Percentiles rank a stretch among this genome's conserved stretches.
Evolutionary conservation across 2,329 filamentous ascomycete genomes (phyloP).

Genomic region (Chrysosporium keratinophilum): DNA sequence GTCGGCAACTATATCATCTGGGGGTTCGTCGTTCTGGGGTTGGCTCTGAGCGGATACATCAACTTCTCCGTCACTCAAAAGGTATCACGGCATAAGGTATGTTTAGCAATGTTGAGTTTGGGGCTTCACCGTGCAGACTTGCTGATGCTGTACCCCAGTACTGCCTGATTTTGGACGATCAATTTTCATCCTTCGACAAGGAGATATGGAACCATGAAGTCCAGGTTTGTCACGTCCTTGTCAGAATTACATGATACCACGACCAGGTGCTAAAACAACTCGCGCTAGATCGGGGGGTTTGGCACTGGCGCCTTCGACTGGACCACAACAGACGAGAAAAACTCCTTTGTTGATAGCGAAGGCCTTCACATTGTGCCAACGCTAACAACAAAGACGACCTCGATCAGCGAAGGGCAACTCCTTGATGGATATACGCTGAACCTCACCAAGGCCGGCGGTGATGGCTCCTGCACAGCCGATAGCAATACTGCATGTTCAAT

Average conservation of each 20-base stretch:
- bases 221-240: slow-evolving; percentile 32
- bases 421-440: slow-evolving; percentile 30
- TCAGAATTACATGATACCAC: neutral
- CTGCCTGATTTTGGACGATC: slow-evolving; percentile 43
- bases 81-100: slow-evolving; percentile 16
- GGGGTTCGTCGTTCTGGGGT: slow-evolving; percentile 20
- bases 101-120: slow-evolving; percentile 1
- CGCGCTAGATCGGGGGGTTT: slow-evolving; percentile 31
- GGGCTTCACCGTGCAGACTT: neutral
- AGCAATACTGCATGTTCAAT: slow-evolving; percentile 30
- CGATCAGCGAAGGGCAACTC: slow-evolving; percentile 22
- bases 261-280: neutral
- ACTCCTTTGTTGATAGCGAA: slow-evolving; percentile 40
- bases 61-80: slow-evolving; percentile 23
- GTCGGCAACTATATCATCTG: slow-evolving; percentile 17
- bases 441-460: slow-evolving; percentile 27
- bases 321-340: slow-evolving; percentile 42
- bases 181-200: slow-evolving; percentile 39
- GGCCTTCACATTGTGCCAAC: slow-evolving; percentile 49
- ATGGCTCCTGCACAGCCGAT: slow-evolving; percentile 36
- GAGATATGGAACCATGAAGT: slow-evolving; percentile 44
- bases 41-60: slow-evolving; percentile 28
- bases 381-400: slow-evolving; percentile 33
- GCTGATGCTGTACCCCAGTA: slow-evolving; percentile 28
- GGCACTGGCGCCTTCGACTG: slow-evolving; percentile 46